Base-by-base conservation (phyloP, 1,284 basidiomycete genomes). In the Fomitopsis pinicola region DNA sequence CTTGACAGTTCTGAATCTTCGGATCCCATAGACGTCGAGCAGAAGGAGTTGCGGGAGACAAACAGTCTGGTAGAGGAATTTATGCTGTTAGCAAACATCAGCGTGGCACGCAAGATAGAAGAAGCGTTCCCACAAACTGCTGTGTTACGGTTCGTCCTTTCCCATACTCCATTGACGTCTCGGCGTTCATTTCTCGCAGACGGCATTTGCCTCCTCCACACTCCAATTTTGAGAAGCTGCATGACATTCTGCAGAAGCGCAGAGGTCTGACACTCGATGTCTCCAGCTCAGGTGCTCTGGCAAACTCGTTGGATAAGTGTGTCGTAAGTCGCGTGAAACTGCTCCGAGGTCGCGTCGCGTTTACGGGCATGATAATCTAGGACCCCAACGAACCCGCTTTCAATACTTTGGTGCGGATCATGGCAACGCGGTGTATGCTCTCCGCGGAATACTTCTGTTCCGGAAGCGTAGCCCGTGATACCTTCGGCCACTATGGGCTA, bases 41-140 rank as follows among this genome's bases (percentile, higher is more conserved):
- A 97, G 73, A 99, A 99, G 75, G 90, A 95, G 70, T 75, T 93
- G 71, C 79, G 85, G 40, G 96, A 99, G 77, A 99, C 97, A 12
- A 99, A 99, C 73, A 95, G 92, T 65, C 79, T 99, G 10, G 97
- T 99, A 1, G 97, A 99, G 73, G 97, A 99, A 76, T 99, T 99
- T 75, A 99, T 99, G 97, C 79, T 99, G 64, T 85, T 99, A 60
- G 97, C 97, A 33, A 99, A 99, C 71, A 92, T 97, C 67, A 94
- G 91, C 64, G 97, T 98, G 0, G 97, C 97, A 8, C 78, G 80
- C 69, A 92, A 91, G 74, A 98, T 98, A 50, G 92, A 98, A 72
- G 94, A 97, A 69, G 88, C 91, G 1, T 99, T 96, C 78, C 97
- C 97, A 2, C 92, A 95, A 71, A 98, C 96, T 1, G 94, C 96